Evolutionary conservation across 257 asterid genomes (phyloP).

Genomic region (Anisodus tanguticus): DNA sequence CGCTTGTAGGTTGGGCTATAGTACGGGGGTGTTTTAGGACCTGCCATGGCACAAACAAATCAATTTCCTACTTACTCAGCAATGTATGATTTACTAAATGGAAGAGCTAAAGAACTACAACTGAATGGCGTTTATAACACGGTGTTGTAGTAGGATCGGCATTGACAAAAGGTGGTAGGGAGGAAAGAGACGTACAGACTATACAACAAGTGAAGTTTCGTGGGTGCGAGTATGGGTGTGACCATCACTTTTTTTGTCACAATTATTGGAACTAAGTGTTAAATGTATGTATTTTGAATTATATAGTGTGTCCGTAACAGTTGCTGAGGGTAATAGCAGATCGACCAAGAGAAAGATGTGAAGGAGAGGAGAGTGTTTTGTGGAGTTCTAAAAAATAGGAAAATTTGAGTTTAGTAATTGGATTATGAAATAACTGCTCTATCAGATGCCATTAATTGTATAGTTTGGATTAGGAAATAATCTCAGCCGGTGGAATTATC

Average conservation of each 20-base stretch:
- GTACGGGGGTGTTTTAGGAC: constrained; percentile 24
- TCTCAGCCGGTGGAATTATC: not conserved
- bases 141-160: not conserved
- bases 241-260: not conserved
- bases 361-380: not conserved
- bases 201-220: not conserved
- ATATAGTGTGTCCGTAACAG: not conserved
- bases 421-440: not conserved
- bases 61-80: too few species aligned
- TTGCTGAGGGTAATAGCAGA: not conserved
- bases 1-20: constrained; percentile 23
- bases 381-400: constrained; percentile 14
- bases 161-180: not conserved
- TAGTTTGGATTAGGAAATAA: not conserved
- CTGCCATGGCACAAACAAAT: not conserved
- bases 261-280: not conserved
- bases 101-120: not conserved
- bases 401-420: not conserved
- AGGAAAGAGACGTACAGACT: not conserved
- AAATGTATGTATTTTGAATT: not conserved
- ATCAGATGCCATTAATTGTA: not conserved
- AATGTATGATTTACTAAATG: not conserved
- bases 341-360: constrained; percentile 15
- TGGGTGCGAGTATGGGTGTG: not conserved
- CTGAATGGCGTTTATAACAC: not conserved